Evolutionary conservation across 2,329 filamentous ascomycete species (phyloP).

Genomic region (Botrytis medusae): DNA sequence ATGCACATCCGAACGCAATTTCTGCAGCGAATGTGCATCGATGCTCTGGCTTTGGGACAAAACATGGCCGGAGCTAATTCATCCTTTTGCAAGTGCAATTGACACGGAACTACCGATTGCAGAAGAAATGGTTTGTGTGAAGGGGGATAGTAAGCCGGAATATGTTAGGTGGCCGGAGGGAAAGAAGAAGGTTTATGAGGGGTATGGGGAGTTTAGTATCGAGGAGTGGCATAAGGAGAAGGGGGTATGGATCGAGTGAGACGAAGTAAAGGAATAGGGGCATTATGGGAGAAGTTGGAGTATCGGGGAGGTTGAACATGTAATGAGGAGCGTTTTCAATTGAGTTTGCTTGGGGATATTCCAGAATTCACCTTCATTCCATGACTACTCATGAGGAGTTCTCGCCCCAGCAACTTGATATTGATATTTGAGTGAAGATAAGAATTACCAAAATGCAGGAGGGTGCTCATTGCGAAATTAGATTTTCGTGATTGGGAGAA

Average conservation of each 20-base stretch:
- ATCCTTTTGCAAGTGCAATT: slow-evolving; percentile 51
- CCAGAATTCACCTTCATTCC: not conserved
- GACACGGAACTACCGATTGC: slow-evolving; percentile 47
- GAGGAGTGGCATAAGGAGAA: slow-evolving; percentile 49
- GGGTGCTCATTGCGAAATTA: no score
- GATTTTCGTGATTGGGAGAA: not conserved
- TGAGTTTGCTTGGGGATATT: not conserved
- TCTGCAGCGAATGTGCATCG: slow-evolving; percentile 48
- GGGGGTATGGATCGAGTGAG: slow-evolving; percentile 31
- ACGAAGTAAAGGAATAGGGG: not conserved
- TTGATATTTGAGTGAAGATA: not conserved
- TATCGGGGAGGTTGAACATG: not conserved
- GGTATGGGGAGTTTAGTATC: slow-evolving; percentile 44
- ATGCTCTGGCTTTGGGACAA: slow-evolving; percentile 51
- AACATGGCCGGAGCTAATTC: slow-evolving; percentile 49
- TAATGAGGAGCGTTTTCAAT: not conserved
- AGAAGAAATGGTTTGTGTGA: slow-evolving; percentile 49
- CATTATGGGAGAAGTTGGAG: not conserved
- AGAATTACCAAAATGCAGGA: not conserved
- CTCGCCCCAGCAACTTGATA: not conserved
- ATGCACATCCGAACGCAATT: slow-evolving; percentile 47
- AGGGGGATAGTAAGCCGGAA: slow-evolving; percentile 45
- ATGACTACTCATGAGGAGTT: not conserved
- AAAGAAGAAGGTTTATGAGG: slow-evolving; percentile 45
- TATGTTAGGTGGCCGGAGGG: slow-evolving; percentile 51